These are phyloP conservation scores for Poteriospumella lacustris DNA, from an alignment of 108 stramenopile species.

Conservation along the genomic window DNA sequence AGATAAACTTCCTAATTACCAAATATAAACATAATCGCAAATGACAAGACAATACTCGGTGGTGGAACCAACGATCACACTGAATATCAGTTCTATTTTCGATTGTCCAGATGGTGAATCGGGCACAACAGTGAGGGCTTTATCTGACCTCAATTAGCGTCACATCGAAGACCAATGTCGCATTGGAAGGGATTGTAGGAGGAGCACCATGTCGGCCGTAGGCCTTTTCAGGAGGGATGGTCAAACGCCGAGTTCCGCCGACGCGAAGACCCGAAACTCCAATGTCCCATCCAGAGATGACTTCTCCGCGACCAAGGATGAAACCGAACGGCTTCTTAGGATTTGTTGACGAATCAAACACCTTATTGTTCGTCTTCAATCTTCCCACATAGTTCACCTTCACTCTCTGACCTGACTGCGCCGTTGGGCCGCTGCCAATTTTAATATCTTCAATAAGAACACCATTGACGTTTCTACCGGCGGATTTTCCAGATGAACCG, in stretches of 20 bases:
- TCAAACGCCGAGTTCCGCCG: background rate
- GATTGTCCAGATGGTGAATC: too few relatives aligned
- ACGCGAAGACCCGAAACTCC: background rate
- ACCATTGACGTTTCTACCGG: too few relatives aligned
- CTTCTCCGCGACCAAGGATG: slow-evolving; percentile 11
- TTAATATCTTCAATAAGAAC: background rate
- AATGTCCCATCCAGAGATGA: slow-evolving; percentile 28
- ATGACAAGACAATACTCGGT: too few relatives aligned
- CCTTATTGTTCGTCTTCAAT: slow-evolving; percentile 10
- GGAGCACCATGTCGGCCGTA: slow-evolving; percentile 8
- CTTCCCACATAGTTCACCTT: slow-evolving; percentile 25
- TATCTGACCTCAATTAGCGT: slow-evolving; percentile 24
- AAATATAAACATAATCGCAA: too few relatives aligned
- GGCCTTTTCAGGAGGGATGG: slow-evolving; percentile 29
- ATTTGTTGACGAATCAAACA: slow-evolving; percentile 10
- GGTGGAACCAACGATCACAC: too few relatives aligned
- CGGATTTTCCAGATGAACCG: background rate
- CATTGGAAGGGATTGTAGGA: slow-evolving; percentile 23
- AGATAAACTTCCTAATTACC: too few relatives aligned
- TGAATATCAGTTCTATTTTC: too few relatives aligned
- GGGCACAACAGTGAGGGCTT: too few relatives aligned
- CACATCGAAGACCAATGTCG: slow-evolving; percentile 27
- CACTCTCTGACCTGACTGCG: background rate
- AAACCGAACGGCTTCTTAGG: slow-evolving; percentile 27
- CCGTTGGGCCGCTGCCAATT: background rate